phyloP scores from a whole-genome alignment of 129 eudicot genomes.

The Artemisia tridentata region DNA sequence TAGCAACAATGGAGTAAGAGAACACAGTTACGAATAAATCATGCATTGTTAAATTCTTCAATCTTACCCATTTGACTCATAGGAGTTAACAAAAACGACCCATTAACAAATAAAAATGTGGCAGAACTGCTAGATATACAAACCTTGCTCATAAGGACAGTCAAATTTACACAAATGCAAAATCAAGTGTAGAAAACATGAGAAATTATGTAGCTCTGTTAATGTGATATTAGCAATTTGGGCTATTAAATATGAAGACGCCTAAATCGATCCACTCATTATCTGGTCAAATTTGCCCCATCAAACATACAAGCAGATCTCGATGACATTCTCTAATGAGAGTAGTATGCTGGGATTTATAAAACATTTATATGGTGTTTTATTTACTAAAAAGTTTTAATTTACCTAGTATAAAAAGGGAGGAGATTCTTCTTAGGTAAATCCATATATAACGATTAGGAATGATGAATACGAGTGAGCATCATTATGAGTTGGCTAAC shows the following conservation, averaged over 20 bases:
- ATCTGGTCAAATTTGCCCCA: background rate
- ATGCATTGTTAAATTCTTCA: background rate
- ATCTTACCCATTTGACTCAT: too few species aligned
- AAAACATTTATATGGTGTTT: too few species aligned
- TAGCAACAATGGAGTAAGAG: background rate
- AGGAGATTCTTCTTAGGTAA: background rate
- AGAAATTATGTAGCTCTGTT: too few species aligned
- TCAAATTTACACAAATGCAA: too few species aligned
- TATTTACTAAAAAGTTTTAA: too few species aligned
- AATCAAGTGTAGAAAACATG: too few species aligned
- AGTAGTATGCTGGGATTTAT: background rate
- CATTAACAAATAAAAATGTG: background rate
- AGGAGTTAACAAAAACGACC: background rate
- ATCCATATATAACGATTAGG: background rate
- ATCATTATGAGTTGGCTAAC: background rate
- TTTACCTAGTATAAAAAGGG: background rate
- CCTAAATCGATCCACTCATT: background rate
- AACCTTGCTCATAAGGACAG: too few species aligned
- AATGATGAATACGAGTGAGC: background rate
- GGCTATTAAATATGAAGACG: background rate
- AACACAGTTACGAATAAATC: background rate
- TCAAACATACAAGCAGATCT: background rate
- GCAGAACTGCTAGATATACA: background rate
- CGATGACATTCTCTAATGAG: background rate
- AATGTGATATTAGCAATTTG: too few species aligned